Evolutionary conservation across 2,329 filamentous ascomycete species (phyloP), one percentile per base, ranked within the genome.

Genomic region (Fusarium sp.): DNA sequence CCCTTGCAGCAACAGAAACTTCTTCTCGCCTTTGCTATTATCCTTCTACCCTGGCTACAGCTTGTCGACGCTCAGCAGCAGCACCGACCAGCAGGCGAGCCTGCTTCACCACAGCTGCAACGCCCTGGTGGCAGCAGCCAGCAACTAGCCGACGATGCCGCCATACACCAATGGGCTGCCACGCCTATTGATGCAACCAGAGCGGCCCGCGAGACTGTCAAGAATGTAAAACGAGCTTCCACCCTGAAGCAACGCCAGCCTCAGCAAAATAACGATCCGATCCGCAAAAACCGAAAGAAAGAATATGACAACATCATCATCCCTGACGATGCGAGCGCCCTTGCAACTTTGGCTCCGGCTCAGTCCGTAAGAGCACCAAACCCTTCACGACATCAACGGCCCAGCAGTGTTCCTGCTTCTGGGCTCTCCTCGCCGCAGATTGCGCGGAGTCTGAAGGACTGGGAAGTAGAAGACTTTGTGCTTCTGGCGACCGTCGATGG

Each of bases 381-480:
- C 79, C 79, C 87, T 87, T 87, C 88, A 87, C 84, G 86, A 87
- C 80, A 74, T 73, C 74, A 74, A 67, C 73, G 75, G 76, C 76
- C 81, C 75, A 81, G 83, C 76, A 86, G 85, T 80, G 85, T 83
- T 75, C 78, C 77, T 66, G 76, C 84, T 77, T 83, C 84, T 77
- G 88, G 88, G 72, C 83, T 91, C 78, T 86, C 90, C 82, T 89
- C 91, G 91, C 91, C 89, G 89, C 90, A 91, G 77, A 84, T 85
- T 90, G 94, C 93, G 93, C 93, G 94, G 88, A 96, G 90, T 85
- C 85, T 98, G 86, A 90, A 93, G 87, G 94, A 97, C 82, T 98
- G 94, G 94, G 92, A 97, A 91, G 93, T 97, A 81, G 94, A 98
- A 91, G 93, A 98, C 84, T 96, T 97, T 87, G 91, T 98, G 82